Percentiles rank a stretch among this genome's conserved stretches.
Evolutionary conservation across 2,329 filamentous ascomycete species (phyloP).

Genomic region (Penicillium corylophilum): DNA sequence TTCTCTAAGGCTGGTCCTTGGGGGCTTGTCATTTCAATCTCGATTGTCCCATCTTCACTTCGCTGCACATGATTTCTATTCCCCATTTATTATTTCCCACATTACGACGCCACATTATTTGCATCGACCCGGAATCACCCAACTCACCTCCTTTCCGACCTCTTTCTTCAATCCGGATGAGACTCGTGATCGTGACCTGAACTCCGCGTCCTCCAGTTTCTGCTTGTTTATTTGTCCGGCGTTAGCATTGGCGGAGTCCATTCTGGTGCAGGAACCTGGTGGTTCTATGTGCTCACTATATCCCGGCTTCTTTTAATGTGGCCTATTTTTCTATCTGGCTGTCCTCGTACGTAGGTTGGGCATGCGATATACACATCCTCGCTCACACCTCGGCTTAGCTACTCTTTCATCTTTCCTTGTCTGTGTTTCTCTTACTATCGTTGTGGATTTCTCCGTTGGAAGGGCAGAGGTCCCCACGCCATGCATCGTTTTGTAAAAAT

Average conservation of each 20-base stretch:
- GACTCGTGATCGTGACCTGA: conserved; percentile 24
- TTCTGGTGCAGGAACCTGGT: conserved; percentile 34
- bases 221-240: conserved; percentile 37
- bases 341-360: neutral
- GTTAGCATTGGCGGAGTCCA: conserved; percentile 38
- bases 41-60: conserved; percentile 26
- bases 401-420: conserved; percentile 11
- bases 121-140: conserved; percentile 15
- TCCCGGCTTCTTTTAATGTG: conserved; percentile 15
- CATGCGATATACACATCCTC: neutral
- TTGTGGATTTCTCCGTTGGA: conserved; percentile 14
- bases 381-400: conserved; percentile 6
- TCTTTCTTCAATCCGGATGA: conserved; percentile 19
- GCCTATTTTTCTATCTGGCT: neutral
- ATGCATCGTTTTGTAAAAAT: conserved; percentile 41
- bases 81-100: conserved; percentile 14
- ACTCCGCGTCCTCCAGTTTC: conserved; percentile 26
- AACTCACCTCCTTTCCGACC: conserved; percentile 2
- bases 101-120: conserved; percentile 21
- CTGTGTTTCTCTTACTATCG: conserved; percentile 10
- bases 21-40: conserved; percentile 19
- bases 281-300: conserved; percentile 31
- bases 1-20: conserved; percentile 36
- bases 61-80: conserved; percentile 38
- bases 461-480: conserved; percentile 10